Percentiles rank a stretch among this genome's conserved stretches.
These are phyloP conservation scores for Leishmania tropica DNA, from an alignment of 208 protist genomes.

Conservation along the genomic window DNA sequence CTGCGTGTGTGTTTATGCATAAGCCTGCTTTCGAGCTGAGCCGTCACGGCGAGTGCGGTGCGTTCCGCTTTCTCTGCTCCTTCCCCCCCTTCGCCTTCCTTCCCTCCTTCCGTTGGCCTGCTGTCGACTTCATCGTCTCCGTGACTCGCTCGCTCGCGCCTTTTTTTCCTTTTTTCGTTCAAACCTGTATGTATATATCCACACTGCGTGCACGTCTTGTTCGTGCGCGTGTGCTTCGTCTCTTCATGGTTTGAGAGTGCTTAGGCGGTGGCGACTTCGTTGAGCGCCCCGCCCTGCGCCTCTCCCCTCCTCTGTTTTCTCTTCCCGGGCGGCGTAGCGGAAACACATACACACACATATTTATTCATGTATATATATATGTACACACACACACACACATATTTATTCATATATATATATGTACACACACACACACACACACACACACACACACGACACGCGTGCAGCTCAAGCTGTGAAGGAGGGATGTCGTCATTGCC, in stretches of 20 bases:
- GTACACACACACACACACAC: neutral
- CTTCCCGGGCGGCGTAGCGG: neutral
- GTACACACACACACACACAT: neutral
- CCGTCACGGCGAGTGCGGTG: neutral
- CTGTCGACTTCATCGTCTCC: neutral
- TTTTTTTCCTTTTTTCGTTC: conserved; percentile 3
- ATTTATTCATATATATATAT: no score
- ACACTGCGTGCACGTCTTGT: neutral
- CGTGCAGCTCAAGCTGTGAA: neutral
- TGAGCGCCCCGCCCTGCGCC: neutral
- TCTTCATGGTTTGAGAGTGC: neutral
- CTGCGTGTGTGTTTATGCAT: neutral
- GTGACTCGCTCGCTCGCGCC: neutral
- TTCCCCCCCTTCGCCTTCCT: neutral
- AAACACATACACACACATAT: neutral
- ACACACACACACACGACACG: neutral
- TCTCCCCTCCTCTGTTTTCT: neutral
- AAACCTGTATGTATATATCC: neutral
- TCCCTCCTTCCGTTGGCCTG: neutral
- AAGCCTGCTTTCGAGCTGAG: neutral
- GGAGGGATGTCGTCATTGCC: neutral
- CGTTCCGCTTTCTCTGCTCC: conserved; percentile 5
- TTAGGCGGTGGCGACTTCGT: neutral
- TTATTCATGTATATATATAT: no score
- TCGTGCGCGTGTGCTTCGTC: neutral